These are phyloP conservation scores for Plenodomus biglobosus DNA, from an alignment of 2,329 filamentous ascomycete species.

Conservation along the genomic window DNA sequence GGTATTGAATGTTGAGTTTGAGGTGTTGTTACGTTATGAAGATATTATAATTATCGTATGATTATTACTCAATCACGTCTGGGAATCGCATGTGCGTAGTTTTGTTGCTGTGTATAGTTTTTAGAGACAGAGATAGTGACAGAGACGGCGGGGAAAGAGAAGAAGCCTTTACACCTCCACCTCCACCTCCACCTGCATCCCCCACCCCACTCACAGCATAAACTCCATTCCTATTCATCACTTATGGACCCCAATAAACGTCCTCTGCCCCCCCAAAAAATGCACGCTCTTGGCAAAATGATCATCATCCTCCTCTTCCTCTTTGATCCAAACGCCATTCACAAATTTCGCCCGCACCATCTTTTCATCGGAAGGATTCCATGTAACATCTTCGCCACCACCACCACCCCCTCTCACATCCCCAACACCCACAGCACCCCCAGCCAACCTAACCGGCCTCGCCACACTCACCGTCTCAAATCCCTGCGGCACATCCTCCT, in stretches of 20 bases:
- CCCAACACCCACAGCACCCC: slow-evolving; percentile 18
- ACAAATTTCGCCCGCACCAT: slow-evolving; percentile 39
- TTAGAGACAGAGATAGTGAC: no score
- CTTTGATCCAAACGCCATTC: slow-evolving; percentile 47
- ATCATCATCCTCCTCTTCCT: slow-evolving; percentile 39
- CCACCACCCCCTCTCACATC: slow-evolving; percentile 49
- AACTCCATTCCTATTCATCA: no score
- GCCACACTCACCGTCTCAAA: slow-evolving; percentile 83
- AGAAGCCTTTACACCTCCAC: no score
- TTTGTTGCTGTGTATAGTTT: no score
- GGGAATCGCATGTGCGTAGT: no score
- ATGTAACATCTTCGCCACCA: slow-evolving; percentile 79
- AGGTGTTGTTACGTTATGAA: no score
- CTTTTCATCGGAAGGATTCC: slow-evolving; percentile 58
- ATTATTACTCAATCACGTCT: no score
- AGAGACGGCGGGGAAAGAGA: no score
- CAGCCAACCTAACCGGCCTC: slow-evolving; percentile 60
- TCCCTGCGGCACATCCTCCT: slow-evolving; percentile 68
- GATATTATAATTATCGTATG: no score
- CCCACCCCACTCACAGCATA: no score
- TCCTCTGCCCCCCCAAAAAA: slow-evolving; percentile 39
- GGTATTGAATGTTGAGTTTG: no score
- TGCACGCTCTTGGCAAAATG: slow-evolving; percentile 37
- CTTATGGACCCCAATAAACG: slow-evolving; percentile 39
- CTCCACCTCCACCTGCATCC: no score